Evolutionary conservation across 371 early-diverging fungal species (phyloP), one percentile per base, ranked within the genome.

Genomic region (Conidiobolus coronatus): DNA sequence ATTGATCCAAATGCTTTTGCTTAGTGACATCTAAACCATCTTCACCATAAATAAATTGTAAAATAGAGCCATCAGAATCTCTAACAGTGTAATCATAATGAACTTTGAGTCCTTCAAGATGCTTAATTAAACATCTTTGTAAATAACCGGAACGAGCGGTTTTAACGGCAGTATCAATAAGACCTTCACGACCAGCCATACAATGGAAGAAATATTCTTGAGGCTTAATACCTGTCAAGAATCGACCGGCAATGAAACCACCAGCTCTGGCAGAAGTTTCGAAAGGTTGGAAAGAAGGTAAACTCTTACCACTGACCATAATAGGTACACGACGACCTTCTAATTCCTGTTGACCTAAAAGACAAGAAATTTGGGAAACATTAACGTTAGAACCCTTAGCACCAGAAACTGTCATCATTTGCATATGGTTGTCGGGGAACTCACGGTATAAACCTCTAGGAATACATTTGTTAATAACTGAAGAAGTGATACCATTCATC

Each of bases 121-220:
- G 98, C 75, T 99, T 99, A 58, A 98, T 89, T 56, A 99, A 75
- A 76, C 99, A 98, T 59, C 99, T 84, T 65, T 99, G 99, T 59
- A 99, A 67, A 63, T 99, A 99, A 39, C 99, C 99, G 9, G 98
- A 96, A 58, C 94, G 83, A 38, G 96, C 85, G 0, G 99, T 99
- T 70, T 99, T 99, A 62, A 99, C 97, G 49, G 99, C 99, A 1
- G 99, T 99, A 72, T 99, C 99, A 55, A 99, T 96, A 20, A 99
- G 69, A 55, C 99, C 99, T 77, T 99, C 99, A 67, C 99, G 91
- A 58, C 99, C 99, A 52, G 99, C 99, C 99, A 99, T 99, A 63
- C 92, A 92, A 66, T 79, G 79, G 72, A 81, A 86, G 59, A 79
- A 81, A 62, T 75, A 85, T 59, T 80, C 83, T 55, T 92, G 91